These are phyloP conservation scores for Colletotrichum horii DNA, from an alignment of 2,329 filamentous ascomycete species.

Conservation along the genomic window DNA sequence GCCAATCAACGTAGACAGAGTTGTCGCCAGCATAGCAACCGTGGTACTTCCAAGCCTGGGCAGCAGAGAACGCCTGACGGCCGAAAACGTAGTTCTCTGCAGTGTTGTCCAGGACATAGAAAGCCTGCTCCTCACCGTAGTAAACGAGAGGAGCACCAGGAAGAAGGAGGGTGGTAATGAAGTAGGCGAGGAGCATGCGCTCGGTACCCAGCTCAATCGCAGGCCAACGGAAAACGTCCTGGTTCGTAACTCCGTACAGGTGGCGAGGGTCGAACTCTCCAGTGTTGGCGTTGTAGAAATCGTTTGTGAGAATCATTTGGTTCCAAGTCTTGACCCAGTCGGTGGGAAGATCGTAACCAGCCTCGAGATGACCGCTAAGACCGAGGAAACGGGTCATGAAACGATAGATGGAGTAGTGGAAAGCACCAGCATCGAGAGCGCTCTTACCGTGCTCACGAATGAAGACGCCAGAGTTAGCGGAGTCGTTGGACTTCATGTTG, in stretches of 20 bases:
- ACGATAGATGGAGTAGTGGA: constrained; percentile 42
- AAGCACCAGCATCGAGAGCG: constrained; percentile 46
- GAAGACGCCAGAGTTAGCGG: constrained; percentile 35
- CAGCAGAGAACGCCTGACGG: constrained; percentile 65
- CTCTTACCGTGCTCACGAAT: constrained; percentile 62
- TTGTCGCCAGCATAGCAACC: constrained; percentile 65
- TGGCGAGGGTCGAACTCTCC: constrained; percentile 68
- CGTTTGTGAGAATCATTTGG: constrained; percentile 61
- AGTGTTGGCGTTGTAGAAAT: constrained; percentile 64
- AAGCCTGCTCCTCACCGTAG: constrained; percentile 71
- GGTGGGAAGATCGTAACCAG: constrained; percentile 33
- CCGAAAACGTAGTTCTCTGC: constrained; percentile 70
- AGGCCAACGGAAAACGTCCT: constrained; percentile 71
- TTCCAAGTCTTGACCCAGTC: constrained; percentile 58
- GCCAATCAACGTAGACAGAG: constrained; percentile 63
- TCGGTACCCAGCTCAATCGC: constrained; percentile 61
- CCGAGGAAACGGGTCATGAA: constrained; percentile 35
- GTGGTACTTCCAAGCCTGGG: constrained; percentile 68
- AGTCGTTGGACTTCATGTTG: constrained; percentile 18
- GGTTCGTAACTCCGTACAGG: constrained; percentile 69
- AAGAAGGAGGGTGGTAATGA: constrained; percentile 63
- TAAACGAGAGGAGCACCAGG: constrained; percentile 65
- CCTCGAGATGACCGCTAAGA: constrained; percentile 34
- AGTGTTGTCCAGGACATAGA: constrained; percentile 68
- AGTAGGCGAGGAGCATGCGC: constrained; percentile 61